These are phyloP conservation scores for Metschnikowia similis DNA, from an alignment of 805 yeast genomes.

Conservation along the genomic window DNA sequence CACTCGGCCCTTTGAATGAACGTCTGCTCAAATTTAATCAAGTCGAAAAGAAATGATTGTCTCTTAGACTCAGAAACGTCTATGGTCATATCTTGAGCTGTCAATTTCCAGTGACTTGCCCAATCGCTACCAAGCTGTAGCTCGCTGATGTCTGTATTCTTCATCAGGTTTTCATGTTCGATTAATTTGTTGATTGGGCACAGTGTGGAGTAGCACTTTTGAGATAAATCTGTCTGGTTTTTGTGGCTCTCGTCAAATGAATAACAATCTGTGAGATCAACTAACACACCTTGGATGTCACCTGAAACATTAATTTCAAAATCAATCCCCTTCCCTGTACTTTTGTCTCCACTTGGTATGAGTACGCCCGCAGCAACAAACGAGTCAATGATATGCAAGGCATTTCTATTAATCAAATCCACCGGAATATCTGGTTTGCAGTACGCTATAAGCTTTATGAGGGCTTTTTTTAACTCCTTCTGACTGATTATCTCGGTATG, in stretches of 20 bases:
- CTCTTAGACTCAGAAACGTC: constrained; percentile 52
- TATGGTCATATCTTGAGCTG: constrained; percentile 49
- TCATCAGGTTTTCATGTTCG: constrained; percentile 16
- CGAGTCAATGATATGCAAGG: constrained; percentile 44
- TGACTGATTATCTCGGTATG: constrained; percentile 47
- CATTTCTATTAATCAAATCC: constrained; percentile 48
- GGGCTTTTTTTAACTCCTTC: constrained; percentile 50
- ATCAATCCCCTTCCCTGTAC: not conserved
- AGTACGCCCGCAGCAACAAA: constrained; percentile 38
- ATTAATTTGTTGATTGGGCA: constrained; percentile 26
- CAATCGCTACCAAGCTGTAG: constrained; percentile 45
- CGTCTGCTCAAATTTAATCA: constrained; percentile 65
- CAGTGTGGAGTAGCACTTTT: constrained; percentile 29
- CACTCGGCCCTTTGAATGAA: constrained; percentile 64
- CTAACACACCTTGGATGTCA: constrained; percentile 38
- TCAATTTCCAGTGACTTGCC: constrained; percentile 63
- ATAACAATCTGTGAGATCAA: constrained; percentile 45
- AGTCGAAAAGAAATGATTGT: constrained; percentile 74
- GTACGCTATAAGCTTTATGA: constrained; percentile 47
- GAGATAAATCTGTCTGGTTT: constrained; percentile 3
- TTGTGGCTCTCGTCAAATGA: constrained; percentile 23
- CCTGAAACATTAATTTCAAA: constrained; percentile 11
- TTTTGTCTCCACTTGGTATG: not conserved
- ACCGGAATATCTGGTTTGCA: constrained; percentile 47
- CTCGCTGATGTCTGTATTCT: constrained; percentile 18